phyloP scores from a whole-genome alignment of 169 alveolate genomes.

The Plasmodium coatneyi region DNA sequence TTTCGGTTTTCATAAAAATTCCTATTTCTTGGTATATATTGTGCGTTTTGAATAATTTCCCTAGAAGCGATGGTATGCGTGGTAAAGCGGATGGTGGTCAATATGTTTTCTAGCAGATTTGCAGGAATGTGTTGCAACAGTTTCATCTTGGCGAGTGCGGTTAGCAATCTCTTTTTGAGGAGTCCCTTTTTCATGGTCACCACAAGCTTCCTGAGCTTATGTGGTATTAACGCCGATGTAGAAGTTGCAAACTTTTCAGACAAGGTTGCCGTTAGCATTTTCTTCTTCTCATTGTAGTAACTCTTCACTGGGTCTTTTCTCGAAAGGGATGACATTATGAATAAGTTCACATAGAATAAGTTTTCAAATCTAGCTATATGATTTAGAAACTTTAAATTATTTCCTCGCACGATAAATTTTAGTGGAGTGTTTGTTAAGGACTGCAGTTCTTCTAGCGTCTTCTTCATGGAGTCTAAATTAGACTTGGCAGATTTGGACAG shows the following conservation, averaged over 20 bases:
- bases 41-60: constrained; percentile 79
- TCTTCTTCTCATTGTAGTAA: constrained; percentile 70
- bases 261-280: constrained; percentile 74
- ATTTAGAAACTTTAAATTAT: constrained; percentile 20
- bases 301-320: constrained; percentile 73
- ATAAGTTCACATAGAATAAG: constrained; percentile 48
- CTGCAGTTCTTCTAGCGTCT: constrained; percentile 20
- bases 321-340: constrained; percentile 29
- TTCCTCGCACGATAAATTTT: constrained; percentile 62
- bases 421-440: background rate
- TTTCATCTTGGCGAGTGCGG: constrained; percentile 78
- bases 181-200: constrained; percentile 80
- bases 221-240: constrained; percentile 82
- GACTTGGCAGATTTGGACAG: background rate
- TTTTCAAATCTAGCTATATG: constrained; percentile 37
- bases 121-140: constrained; percentile 79
- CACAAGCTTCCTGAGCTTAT: constrained; percentile 77
- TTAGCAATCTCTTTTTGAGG: constrained; percentile 75
- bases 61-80: constrained; percentile 83
- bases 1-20: background rate
- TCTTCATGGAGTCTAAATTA: constrained; percentile 31
- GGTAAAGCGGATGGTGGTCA: constrained; percentile 79
- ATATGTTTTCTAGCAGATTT: constrained; percentile 77
- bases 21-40: background rate
- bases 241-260: constrained; percentile 82